These are phyloP conservation scores for Lentinula detonsa DNA, from an alignment of 768 basidiomycete genomes.

Conservation along the genomic window DNA sequence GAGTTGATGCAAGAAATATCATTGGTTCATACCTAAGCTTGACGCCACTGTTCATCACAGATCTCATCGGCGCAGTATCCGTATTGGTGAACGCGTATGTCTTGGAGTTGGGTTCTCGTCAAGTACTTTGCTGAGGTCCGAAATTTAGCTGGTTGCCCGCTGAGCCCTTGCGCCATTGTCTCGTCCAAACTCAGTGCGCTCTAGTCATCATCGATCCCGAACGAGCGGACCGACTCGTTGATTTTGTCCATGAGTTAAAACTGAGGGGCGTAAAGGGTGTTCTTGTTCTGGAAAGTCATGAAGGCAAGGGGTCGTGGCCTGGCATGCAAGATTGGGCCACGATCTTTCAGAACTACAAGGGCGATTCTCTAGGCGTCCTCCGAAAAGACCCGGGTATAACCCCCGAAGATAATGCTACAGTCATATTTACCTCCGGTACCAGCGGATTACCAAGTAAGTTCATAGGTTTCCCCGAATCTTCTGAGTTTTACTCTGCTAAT, in stretches of 20 bases:
- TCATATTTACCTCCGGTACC: slow-evolving; percentile 49
- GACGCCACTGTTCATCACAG: slow-evolving; percentile 13
- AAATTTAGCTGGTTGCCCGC: slow-evolving; percentile 32
- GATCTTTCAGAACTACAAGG: slow-evolving; percentile 20
- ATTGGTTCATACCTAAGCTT: slow-evolving; percentile 6
- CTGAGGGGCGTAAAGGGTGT: slow-evolving; percentile 26
- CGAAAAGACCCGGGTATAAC: slow-evolving; percentile 24
- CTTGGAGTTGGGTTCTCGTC: background rate
- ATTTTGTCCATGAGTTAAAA: slow-evolving; percentile 19
- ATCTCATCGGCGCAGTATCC: slow-evolving; percentile 42
- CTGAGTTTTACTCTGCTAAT: background rate
- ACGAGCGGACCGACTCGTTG: slow-evolving; percentile 32
- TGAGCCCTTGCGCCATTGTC: slow-evolving; percentile 36
- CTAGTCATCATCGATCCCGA: slow-evolving; percentile 42
- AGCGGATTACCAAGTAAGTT: slow-evolving; percentile 11
- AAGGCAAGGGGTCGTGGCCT: slow-evolving; percentile 36
- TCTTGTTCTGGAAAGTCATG: slow-evolving; percentile 34
- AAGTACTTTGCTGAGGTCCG: background rate
- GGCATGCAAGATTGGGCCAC: slow-evolving; percentile 33
- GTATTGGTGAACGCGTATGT: slow-evolving; percentile 43
- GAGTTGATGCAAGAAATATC: slow-evolving; percentile 11
- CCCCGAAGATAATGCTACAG: slow-evolving; percentile 44
- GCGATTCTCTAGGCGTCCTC: slow-evolving; percentile 21
- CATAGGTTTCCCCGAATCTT: background rate
- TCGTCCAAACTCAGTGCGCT: slow-evolving; percentile 34